These are phyloP conservation scores for Boletus rubroflammeus DNA, from an alignment of 768 basidiomycete species.

Conservation along the genomic window DNA sequence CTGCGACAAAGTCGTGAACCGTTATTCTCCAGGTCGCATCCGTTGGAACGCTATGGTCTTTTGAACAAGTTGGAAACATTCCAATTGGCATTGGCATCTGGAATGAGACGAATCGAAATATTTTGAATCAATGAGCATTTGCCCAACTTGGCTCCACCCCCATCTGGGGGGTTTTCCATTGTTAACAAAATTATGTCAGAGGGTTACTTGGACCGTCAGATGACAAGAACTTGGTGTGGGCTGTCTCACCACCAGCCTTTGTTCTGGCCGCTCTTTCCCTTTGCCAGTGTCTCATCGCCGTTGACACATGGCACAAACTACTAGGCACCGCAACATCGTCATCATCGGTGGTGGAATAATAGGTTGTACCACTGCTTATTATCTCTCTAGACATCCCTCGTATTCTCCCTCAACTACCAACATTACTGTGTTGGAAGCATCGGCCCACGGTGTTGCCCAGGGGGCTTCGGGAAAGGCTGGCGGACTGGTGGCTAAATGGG, in stretches of 20 bases:
- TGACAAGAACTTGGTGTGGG: not conserved
- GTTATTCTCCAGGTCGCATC: conserved; percentile 6
- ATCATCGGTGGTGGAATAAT: conserved; percentile 87
- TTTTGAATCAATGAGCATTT: not conserved
- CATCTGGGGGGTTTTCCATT: not conserved
- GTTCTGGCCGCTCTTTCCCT: not conserved
- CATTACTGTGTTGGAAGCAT: conserved; percentile 72
- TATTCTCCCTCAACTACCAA: conserved; percentile 38
- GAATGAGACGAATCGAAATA: not conserved
- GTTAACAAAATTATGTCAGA: not conserved
- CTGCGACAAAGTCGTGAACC: conserved; percentile 21
- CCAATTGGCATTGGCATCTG: not conserved
- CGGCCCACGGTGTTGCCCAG: conserved; percentile 60
- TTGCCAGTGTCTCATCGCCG: not conserved
- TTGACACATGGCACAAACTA: conserved; percentile 20
- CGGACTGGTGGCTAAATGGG: conserved; percentile 84
- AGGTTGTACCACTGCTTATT: conserved; percentile 81
- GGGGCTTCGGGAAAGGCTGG: conserved; percentile 85
- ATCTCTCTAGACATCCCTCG: conserved; percentile 57
- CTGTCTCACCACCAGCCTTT: not conserved
- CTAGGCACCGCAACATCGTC: conserved; percentile 44
- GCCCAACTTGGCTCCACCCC: conserved; percentile 1
- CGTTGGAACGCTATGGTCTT: not conserved
- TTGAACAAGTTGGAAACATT: not conserved
- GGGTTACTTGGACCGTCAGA: not conserved